Evolutionary conservation across 2,329 filamentous ascomycete species (phyloP).

Genomic region (Tolypocladium capitatum): DNA sequence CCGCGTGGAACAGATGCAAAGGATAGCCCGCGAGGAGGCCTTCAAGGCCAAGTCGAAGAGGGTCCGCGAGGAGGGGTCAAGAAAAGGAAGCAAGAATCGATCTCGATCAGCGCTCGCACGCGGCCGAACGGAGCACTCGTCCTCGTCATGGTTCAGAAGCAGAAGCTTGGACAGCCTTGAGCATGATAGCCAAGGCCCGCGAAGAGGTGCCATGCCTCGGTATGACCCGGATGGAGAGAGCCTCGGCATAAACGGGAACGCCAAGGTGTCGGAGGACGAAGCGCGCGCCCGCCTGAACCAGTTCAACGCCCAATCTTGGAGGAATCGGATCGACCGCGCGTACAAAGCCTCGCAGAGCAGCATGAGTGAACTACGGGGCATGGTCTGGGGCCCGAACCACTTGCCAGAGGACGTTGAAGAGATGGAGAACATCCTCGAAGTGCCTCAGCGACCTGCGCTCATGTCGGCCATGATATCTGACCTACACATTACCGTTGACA

Average conservation of each 20-base stretch:
- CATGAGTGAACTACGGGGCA: conserved; percentile 65
- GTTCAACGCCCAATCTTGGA: conserved; percentile 86
- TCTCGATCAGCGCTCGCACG: conserved; percentile 38
- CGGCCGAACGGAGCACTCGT: conserved; percentile 17
- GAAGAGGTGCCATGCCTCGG: conserved; percentile 34
- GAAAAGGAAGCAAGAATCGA: conserved; percentile 39
- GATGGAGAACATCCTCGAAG: conserved; percentile 70
- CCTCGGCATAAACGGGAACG: conserved; percentile 52
- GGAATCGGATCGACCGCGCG: conserved; percentile 70
- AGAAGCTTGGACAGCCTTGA: conserved; percentile 38
- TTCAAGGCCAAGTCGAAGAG: conserved; percentile 80
- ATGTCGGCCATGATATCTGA: conserved; percentile 74
- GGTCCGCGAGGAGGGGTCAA: conserved; percentile 57
- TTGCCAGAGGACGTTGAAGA: conserved; percentile 72
- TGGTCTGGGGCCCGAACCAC: conserved; percentile 74
- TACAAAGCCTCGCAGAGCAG: conserved; percentile 55
- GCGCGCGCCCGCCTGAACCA: conserved; percentile 63
- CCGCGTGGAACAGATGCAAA: conserved; percentile 76
- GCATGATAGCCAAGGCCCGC: conserved; percentile 16
- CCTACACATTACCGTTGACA: conserved; percentile 74
- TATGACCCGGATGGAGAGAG: conserved; percentile 70
- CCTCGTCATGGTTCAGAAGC: conserved; percentile 32
- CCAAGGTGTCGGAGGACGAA: conserved; percentile 61
- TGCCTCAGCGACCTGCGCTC: conserved; percentile 73
- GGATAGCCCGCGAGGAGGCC: conserved; percentile 78